A percentile compares a stretch with the other conserved stretches of the same genome.
These are phyloP conservation scores for Lachnellula arida DNA, from an alignment of 2,329 filamentous ascomycete genomes.

Conservation along the genomic window DNA sequence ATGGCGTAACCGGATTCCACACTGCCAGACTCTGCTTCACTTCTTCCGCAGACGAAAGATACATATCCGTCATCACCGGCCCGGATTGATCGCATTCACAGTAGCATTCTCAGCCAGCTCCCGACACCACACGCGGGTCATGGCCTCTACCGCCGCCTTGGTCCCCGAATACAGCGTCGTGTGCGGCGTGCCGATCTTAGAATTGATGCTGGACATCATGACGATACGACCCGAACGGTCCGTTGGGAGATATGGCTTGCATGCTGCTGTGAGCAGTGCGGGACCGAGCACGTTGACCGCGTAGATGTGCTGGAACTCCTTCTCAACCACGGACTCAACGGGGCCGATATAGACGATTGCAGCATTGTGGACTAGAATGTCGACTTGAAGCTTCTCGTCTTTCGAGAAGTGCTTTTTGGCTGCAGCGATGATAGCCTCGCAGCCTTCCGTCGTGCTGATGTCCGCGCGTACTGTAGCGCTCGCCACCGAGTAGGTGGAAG, in stretches of 20 bases:
- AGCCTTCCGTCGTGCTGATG: slow-evolving; percentile 56
- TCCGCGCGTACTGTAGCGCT: slow-evolving; percentile 64
- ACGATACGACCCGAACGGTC: slow-evolving; percentile 62
- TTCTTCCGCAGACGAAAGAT: slow-evolving; percentile 33
- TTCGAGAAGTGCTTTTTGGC: slow-evolving; percentile 35
- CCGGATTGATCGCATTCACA: slow-evolving; percentile 53
- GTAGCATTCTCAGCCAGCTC: slow-evolving; percentile 52
- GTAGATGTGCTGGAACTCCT: slow-evolving; percentile 67
- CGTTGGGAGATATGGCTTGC: slow-evolving; percentile 59
- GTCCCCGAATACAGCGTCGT: slow-evolving; percentile 59
- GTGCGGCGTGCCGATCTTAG: slow-evolving; percentile 50
- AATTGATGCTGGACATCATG: slow-evolving; percentile 53
- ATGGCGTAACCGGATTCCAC: slow-evolving; percentile 58
- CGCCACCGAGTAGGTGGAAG: slow-evolving; percentile 51
- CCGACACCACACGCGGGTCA: slow-evolving; percentile 43
- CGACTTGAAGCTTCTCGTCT: slow-evolving; percentile 58
- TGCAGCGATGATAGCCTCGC: slow-evolving; percentile 51
- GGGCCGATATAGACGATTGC: slow-evolving; percentile 61
- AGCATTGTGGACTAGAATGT: slow-evolving; percentile 83
- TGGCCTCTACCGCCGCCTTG: slow-evolving; percentile 59
- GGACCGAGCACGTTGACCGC: slow-evolving; percentile 77
- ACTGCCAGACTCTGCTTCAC: slow-evolving; percentile 51
- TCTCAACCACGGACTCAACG: slow-evolving; percentile 53
- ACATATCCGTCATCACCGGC: slow-evolving; percentile 60
- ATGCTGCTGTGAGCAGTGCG: slow-evolving; percentile 68